These are phyloP conservation scores for Rubia peregrina DNA, from an alignment of 305 asterid species.

Conservation along the genomic window DNA sequence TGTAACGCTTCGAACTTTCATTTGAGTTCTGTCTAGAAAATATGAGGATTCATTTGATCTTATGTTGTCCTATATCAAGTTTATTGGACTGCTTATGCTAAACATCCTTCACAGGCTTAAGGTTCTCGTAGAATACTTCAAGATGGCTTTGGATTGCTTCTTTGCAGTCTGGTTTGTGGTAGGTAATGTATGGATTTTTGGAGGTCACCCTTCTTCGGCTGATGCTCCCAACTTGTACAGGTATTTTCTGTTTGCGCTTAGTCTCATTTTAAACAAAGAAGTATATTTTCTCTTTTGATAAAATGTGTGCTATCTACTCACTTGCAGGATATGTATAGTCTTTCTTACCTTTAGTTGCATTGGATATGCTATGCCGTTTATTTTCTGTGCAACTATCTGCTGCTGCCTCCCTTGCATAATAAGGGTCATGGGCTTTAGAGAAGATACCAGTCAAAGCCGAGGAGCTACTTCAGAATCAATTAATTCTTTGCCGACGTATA, in stretches of 20 bases:
- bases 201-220: constrained; percentile 77
- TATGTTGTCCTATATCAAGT: constrained; percentile 1
- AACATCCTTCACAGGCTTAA: constrained; percentile 51
- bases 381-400: constrained; percentile 88
- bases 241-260: constrained; percentile 27
- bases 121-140: constrained; percentile 59
- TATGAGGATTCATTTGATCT: neutral
- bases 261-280: neutral
- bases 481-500: constrained; percentile 82
- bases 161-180: constrained; percentile 98
- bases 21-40: neutral
- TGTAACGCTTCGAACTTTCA: neutral
- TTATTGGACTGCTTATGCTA: neutral
- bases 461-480: constrained; percentile 92
- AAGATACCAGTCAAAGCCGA: constrained; percentile 65
- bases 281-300: neutral
- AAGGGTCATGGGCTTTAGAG: constrained; percentile 80
- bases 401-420: constrained; percentile 98
- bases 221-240: constrained; percentile 93
- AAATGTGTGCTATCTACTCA: constrained; percentile 8
- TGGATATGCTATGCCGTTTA: constrained; percentile 97
- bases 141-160: constrained; percentile 97
- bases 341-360: constrained; percentile 90
- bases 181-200: constrained; percentile 91
- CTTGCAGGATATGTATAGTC: constrained; percentile 80